Conservation (phyloP, 1,139 yeast species). For the Debaryomyces robertsiae region DNA sequence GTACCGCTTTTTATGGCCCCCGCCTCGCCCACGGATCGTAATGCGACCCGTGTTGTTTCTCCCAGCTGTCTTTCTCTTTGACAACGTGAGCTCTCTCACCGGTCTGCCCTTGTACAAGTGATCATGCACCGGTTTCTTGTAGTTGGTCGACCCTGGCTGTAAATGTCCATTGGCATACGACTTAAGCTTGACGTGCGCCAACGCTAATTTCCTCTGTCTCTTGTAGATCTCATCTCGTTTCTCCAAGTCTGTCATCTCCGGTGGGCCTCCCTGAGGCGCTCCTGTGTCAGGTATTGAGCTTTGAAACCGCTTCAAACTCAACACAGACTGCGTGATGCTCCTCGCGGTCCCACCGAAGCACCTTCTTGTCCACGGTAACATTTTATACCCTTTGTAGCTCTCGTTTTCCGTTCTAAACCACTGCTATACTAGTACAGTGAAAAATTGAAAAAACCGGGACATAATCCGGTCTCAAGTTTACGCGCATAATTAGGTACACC, state of each 20-base stretch:
- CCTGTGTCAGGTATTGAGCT: conserved; percentile 20
- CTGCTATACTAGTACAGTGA: conserved; percentile 3
- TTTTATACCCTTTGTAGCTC: conserved; percentile 5
- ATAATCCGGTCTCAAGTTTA: conserved; percentile 9
- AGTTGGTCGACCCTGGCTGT: conserved; percentile 90
- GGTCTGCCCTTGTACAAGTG: conserved; percentile 89
- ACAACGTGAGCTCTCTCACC: conserved; percentile 69
- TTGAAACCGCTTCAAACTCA: conserved; percentile 14
- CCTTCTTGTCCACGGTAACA: conserved; percentile 20
- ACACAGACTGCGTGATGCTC: conserved; percentile 5
- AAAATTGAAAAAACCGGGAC: conserved; percentile 8
- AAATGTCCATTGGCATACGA: conserved; percentile 69
- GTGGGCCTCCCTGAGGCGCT: too few species aligned
- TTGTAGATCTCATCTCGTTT: conserved; percentile 71
- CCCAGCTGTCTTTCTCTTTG: conserved; percentile 79
- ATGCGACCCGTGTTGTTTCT: conserved; percentile 88
- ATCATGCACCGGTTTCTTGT: conserved; percentile 82
- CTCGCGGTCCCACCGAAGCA: conserved; percentile 11
- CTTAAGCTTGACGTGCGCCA: conserved; percentile 71
- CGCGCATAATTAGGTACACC: background rate
- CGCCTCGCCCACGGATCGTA: conserved; percentile 94
- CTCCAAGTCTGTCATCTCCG: conserved; percentile 66
- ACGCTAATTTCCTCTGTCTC: conserved; percentile 72
- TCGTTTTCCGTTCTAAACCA: background rate
- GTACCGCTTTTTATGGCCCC: conserved; percentile 90